A percentile compares a stretch with the other conserved stretches of the same genome.
Evolutionary conservation across 176 grass and related monocot species (phyloP).

Genomic region (Pontederia crassipes): DNA sequence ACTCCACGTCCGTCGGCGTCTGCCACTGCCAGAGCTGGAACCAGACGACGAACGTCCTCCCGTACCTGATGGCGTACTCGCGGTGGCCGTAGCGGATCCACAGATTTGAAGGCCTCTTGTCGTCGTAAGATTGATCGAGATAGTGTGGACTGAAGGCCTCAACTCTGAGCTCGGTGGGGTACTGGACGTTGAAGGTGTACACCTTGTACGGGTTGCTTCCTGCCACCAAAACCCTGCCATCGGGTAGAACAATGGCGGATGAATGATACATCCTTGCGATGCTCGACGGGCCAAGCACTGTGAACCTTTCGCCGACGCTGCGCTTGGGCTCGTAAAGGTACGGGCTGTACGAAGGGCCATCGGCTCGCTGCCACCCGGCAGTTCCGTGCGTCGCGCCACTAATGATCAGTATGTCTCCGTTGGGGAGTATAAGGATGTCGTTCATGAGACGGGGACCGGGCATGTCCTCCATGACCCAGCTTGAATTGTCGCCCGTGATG

Average conservation of each 20-base stretch:
- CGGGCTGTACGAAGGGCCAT: constrained; percentile 5
- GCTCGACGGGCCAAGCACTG: constrained; percentile 1
- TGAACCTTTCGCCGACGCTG: constrained; percentile 10
- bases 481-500: constrained; percentile 2
- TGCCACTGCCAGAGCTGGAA: not conserved
- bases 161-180: constrained; percentile 33
- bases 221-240: constrained; percentile 25
- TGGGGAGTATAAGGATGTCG: constrained; percentile 12
- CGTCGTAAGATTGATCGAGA: constrained; percentile 8
- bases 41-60: constrained; percentile 8
- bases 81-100: not conserved
- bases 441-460: constrained; percentile 11
- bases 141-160: constrained; percentile 33
- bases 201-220: constrained; percentile 32
- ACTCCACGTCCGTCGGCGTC: constrained; percentile 10
- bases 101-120: not conserved
- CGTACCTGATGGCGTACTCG: constrained; percentile 3
- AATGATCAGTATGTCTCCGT: constrained; percentile 7
- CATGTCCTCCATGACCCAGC: constrained; percentile 12
- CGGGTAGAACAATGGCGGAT: constrained; percentile 21
- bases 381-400: constrained; percentile 10
- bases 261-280: constrained; percentile 37
- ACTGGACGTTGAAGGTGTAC: constrained; percentile 17
- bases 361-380: constrained; percentile 10
- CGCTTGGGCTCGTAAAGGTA: constrained; percentile 25